Evolutionary conservation across 441 rosid genomes (phyloP).

Genomic region (Croton setiger): DNA sequence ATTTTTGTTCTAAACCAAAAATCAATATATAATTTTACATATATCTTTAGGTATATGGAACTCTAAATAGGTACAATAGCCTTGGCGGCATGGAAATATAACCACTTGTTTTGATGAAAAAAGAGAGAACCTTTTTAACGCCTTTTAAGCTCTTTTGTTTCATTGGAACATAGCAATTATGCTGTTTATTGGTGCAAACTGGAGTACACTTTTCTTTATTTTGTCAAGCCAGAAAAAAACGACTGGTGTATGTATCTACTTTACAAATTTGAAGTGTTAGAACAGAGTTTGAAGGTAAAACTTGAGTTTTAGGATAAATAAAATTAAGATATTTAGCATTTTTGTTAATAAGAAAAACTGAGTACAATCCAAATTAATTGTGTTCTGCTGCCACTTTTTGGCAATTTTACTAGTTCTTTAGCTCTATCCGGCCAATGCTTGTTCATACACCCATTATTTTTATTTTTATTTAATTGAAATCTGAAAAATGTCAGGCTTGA

Average conservation of each 20-base stretch:
- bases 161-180: not conserved
- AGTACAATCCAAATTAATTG: not conserved
- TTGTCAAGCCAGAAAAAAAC: not conserved
- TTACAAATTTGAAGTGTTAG: not conserved
- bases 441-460: not conserved
- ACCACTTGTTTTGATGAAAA: not conserved
- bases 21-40: too few species aligned
- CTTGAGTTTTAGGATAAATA: not conserved
- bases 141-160: too few species aligned
- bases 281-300: not conserved
- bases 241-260: not conserved
- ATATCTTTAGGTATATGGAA: not conserved
- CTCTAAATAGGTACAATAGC: not conserved
- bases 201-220: not conserved
- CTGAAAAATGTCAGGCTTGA: not conserved
- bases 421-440: not conserved
- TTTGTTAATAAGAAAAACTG: not conserved
- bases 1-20: not conserved
- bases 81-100: not conserved
- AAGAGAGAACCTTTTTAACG: not conserved
- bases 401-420: not conserved
- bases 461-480: too few species aligned
- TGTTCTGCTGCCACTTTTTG: not conserved
- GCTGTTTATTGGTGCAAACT: not conserved
- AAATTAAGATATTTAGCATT: too few species aligned